A percentile compares a stretch with the other conserved stretches of the same genome.
Evolutionary conservation across 2,329 filamentous ascomycete species (phyloP).

Genomic region (Aspergillus sp.): DNA sequence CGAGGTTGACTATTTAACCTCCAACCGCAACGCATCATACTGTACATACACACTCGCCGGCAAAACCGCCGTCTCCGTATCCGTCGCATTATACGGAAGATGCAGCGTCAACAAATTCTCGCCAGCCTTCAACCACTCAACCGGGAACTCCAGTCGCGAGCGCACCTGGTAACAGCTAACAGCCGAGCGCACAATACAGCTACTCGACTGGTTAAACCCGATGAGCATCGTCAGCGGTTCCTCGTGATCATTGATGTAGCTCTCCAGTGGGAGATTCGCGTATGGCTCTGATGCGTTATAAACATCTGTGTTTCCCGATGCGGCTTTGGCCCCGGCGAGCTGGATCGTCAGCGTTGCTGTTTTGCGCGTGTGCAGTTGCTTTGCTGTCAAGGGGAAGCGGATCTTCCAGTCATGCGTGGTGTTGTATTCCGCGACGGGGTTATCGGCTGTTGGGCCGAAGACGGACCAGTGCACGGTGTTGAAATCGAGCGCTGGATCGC

Average conservation of each 20-base stretch:
- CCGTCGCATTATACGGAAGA: conserved; percentile 59
- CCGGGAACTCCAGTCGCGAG: conserved; percentile 61
- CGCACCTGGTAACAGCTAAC: conserved; percentile 63
- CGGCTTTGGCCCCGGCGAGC: conserved; percentile 62
- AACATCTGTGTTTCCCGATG: conserved; percentile 61
- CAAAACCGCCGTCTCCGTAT: conserved; percentile 59
- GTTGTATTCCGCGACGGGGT: conserved; percentile 42
- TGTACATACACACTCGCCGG: conserved; percentile 60
- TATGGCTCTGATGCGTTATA: conserved; percentile 56
- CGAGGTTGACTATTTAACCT: conserved; percentile 38
- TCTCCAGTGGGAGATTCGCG: conserved; percentile 54
- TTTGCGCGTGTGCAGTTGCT: conserved; percentile 43
- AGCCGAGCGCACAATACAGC: conserved; percentile 61
- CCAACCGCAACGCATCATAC: conserved; percentile 64
- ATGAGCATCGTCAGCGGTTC: conserved; percentile 25
- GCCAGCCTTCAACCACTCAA: conserved; percentile 49
- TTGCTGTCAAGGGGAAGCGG: conserved; percentile 49
- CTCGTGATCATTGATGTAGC: conserved; percentile 48
- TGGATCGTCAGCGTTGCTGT: conserved; percentile 62
- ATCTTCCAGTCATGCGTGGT: conserved; percentile 60
- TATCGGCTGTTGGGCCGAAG: conserved; percentile 49
- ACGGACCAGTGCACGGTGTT: conserved; percentile 69
- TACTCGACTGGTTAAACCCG: conserved; percentile 56
- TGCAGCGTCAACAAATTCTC: conserved; percentile 59
- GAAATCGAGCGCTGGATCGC: conserved; percentile 50